Percentiles rank a stretch among this genome's conserved stretches.
Evolutionary conservation across 129 eudicot species (phyloP).

Genomic region (Chrysanthemum makinoi): DNA sequence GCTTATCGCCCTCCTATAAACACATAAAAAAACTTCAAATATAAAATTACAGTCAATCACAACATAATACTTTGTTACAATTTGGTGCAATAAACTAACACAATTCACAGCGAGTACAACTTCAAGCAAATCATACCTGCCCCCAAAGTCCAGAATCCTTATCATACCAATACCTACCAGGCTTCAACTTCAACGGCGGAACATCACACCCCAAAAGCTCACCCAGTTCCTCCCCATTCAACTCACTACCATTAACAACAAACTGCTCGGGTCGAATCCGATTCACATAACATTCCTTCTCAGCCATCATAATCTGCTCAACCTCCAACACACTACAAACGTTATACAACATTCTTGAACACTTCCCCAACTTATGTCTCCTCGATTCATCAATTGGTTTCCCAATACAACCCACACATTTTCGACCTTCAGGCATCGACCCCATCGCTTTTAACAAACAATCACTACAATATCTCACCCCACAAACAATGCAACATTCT

Average conservation of each 20-base stretch:
- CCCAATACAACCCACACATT: slow-evolving; percentile 45
- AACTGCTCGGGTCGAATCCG: slow-evolving; percentile 40
- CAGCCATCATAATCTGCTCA: slow-evolving; percentile 46
- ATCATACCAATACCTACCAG: slow-evolving; percentile 56
- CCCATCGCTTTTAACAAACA: slow-evolving; percentile 50
- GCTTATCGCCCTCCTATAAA: slow-evolving; percentile 49
- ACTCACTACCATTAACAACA: slow-evolving; percentile 43
- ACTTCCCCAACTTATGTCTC: slow-evolving; percentile 36
- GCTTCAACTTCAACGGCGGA: slow-evolving; percentile 45
- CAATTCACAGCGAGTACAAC: not conserved
- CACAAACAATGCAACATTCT: slow-evolving; percentile 44
- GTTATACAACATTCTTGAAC: slow-evolving; percentile 33
- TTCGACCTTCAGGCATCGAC: slow-evolving; percentile 51
- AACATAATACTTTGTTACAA: not conserved
- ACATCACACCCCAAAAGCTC: slow-evolving; percentile 38
- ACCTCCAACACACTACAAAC: slow-evolving; percentile 40
- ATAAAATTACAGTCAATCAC: not conserved
- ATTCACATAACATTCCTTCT: slow-evolving; percentile 38
- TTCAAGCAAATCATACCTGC: slow-evolving; percentile 18
- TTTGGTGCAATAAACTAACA: too few relatives aligned
- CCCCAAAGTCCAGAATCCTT: slow-evolving; percentile 58
- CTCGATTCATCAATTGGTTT: slow-evolving; percentile 36
- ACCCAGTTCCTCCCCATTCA: slow-evolving; percentile 34
- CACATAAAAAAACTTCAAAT: too few relatives aligned
- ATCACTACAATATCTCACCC: slow-evolving; percentile 35